phyloP scores from a whole-genome alignment of 768 basidiomycete genomes.

The Sarcomyxa edulis region DNA sequence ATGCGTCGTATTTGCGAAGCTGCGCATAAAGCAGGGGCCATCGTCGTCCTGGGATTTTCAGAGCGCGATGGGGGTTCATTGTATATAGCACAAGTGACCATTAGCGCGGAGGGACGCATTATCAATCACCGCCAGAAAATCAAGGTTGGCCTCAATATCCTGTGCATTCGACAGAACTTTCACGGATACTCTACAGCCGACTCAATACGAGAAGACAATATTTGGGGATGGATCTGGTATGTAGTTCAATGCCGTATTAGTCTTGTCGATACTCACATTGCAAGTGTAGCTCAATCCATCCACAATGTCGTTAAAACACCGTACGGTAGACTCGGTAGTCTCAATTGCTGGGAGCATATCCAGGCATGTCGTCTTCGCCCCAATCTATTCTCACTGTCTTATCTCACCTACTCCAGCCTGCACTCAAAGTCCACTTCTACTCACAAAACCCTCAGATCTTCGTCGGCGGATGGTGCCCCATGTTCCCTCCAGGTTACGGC shows the following conservation, averaged over 20 bases:
- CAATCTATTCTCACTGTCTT: too few species aligned
- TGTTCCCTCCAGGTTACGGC: slow-evolving; percentile 18
- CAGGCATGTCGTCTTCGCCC: too few species aligned
- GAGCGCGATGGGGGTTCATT: slow-evolving; percentile 20
- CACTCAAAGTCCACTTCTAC: slow-evolving; percentile 24
- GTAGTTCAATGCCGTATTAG: slow-evolving; percentile 1
- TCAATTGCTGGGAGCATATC: neutral
- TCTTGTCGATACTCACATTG: too few species aligned
- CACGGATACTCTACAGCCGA: too few species aligned
- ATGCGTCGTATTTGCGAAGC: slow-evolving; percentile 23
- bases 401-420: slow-evolving; percentile 19
- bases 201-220: slow-evolving; percentile 24
- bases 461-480: slow-evolving; percentile 24
- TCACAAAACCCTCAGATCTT: slow-evolving; percentile 24
- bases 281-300: slow-evolving; percentile 22
- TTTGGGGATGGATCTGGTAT: slow-evolving; percentile 25
- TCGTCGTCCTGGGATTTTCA: slow-evolving; percentile 22
- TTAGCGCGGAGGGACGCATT: slow-evolving; percentile 20
- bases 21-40: slow-evolving; percentile 20
- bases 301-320: slow-evolving; percentile 23
- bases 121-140: slow-evolving; percentile 25
- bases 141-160: too few species aligned
- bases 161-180: too few species aligned
- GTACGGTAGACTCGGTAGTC: slow-evolving; percentile 5
- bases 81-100: slow-evolving; percentile 23